A percentile compares a stretch with the other conserved stretches of the same genome.
These are phyloP conservation scores for Colletotrichum viniferum DNA, from an alignment of 2,329 filamentous ascomycete species.

Conservation along the genomic window DNA sequence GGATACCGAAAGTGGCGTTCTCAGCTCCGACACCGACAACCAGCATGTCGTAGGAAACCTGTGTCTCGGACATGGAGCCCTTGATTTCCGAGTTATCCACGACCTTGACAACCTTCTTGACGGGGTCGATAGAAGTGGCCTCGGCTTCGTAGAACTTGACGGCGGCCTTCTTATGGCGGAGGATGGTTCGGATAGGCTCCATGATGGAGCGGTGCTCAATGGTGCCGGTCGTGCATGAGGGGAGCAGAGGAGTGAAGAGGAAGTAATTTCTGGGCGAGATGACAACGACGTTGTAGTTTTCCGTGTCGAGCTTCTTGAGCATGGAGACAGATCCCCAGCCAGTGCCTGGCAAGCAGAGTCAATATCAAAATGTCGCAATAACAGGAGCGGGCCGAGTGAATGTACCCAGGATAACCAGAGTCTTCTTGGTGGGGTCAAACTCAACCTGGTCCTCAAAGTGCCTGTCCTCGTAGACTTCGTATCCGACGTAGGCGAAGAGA, in stretches of 20 bases:
- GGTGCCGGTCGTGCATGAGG: slow-evolving; percentile 95
- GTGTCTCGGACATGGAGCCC: slow-evolving; percentile 79
- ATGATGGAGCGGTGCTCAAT: slow-evolving; percentile 99
- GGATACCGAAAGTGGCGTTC: slow-evolving; percentile 98
- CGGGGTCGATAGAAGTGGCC: slow-evolving; percentile 91
- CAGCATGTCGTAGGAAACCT: slow-evolving; percentile 97
- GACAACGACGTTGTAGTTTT: slow-evolving; percentile 98
- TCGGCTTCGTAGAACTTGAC: slow-evolving; percentile 99
- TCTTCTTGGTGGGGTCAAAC: slow-evolving; percentile 92
- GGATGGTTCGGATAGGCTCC: slow-evolving; percentile 96
- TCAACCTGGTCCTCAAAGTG: slow-evolving; percentile 80
- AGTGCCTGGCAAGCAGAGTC: slow-evolving; percentile 66
- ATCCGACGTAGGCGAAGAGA: slow-evolving; percentile 73
- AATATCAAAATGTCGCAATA: slow-evolving; percentile 15
- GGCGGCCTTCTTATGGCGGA: slow-evolving; percentile 89
- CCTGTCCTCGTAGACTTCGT: slow-evolving; percentile 81
- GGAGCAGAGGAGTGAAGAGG: slow-evolving; percentile 96
- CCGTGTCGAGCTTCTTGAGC: slow-evolving; percentile 97
- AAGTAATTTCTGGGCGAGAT: slow-evolving; percentile 99
- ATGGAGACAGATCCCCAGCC: slow-evolving; percentile 96
- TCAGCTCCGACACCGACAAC: slow-evolving; percentile 97
- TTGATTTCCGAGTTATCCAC: slow-evolving; percentile 93
- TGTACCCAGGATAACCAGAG: slow-evolving; percentile 89
- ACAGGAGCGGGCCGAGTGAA: background rate
- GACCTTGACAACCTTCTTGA: slow-evolving; percentile 86